These are phyloP conservation scores for Cadophora gregata DNA, from an alignment of 2,329 filamentous ascomycete genomes.

Conservation along the genomic window DNA sequence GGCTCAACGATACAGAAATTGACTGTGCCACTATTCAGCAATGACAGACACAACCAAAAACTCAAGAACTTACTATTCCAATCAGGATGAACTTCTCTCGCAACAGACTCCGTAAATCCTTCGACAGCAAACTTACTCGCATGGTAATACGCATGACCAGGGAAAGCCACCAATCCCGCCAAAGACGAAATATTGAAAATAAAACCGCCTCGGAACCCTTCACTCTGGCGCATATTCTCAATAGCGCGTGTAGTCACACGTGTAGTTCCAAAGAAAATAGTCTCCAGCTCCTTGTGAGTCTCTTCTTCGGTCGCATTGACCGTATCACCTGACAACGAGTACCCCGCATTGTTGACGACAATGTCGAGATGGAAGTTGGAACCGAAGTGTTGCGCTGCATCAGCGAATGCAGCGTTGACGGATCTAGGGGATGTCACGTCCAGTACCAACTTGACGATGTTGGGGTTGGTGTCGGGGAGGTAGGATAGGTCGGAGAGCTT, in stretches of 20 bases:
- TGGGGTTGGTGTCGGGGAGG: conserved; percentile 46
- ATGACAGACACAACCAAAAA: conserved; percentile 33
- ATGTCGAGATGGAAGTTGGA: conserved; percentile 63
- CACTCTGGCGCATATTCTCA: conserved; percentile 47
- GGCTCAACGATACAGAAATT: conserved; percentile 50
- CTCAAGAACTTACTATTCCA: conserved; percentile 44
- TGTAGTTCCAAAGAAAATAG: conserved; percentile 52
- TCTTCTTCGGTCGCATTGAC: conserved; percentile 51
- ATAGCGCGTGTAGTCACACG: conserved; percentile 48
- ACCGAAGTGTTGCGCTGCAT: conserved; percentile 44
- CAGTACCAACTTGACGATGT: conserved; percentile 53
- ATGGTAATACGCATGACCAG: conserved; percentile 49
- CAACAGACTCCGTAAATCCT: conserved; percentile 47
- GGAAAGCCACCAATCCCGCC: conserved; percentile 46
- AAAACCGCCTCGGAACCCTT: conserved; percentile 44
- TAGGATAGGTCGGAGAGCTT: conserved; percentile 49
- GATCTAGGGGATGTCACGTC: conserved; percentile 53
- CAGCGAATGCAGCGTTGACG: conserved; percentile 44
- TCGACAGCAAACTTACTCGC: conserved; percentile 50
- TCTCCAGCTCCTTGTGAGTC: conserved; percentile 48
- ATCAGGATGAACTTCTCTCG: conserved; percentile 46
- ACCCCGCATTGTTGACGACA: conserved; percentile 67
- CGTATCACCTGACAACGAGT: conserved; percentile 58
- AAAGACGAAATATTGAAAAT: conserved; percentile 51
- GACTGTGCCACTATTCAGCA: conserved; percentile 37